Conservation (phyloP, 805 yeast species). For the Candida palmyrensis region DNA sequence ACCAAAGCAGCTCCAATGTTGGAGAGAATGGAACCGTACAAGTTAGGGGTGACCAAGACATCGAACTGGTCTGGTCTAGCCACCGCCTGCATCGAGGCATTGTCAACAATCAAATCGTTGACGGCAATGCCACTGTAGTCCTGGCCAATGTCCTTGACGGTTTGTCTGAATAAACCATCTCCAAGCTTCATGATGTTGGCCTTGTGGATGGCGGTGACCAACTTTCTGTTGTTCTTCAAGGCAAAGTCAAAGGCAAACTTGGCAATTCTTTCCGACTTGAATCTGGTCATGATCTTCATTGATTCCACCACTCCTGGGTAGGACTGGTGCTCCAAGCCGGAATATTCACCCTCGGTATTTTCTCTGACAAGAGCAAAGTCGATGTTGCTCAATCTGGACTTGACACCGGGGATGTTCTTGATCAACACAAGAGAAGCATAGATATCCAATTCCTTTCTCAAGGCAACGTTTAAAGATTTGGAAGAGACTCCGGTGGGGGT, state of each 20-base stretch:
- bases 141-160: slow-evolving; percentile 78
- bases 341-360: slow-evolving; percentile 98
- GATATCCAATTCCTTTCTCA: slow-evolving; percentile 93
- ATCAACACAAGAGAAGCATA: slow-evolving; percentile 93
- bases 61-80: slow-evolving; percentile 98
- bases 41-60: slow-evolving; percentile 95
- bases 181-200: slow-evolving; percentile 99
- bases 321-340: slow-evolving; percentile 96
- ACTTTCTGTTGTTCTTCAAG: slow-evolving; percentile 81
- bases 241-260: slow-evolving; percentile 97
- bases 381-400: slow-evolving; percentile 81
- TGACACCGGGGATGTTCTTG: slow-evolving; percentile 91
- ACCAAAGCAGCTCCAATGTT: slow-evolving; percentile 96
- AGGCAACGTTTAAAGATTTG: slow-evolving; percentile 89
- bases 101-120: slow-evolving; percentile 94
- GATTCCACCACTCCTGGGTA: slow-evolving; percentile 98
- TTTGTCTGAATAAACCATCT: slow-evolving; percentile 95
- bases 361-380: slow-evolving; percentile 96
- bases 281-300: slow-evolving; percentile 87
- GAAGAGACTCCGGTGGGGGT: slow-evolving; percentile 77
- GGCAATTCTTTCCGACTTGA: slow-evolving; percentile 95
- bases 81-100: slow-evolving; percentile 99
- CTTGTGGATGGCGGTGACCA: slow-evolving; percentile 96
- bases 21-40: slow-evolving; percentile 95
- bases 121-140: slow-evolving; percentile 81